Conservation (phyloP, 768 basidiomycete species). For the Lactarius psammicola region DNA sequence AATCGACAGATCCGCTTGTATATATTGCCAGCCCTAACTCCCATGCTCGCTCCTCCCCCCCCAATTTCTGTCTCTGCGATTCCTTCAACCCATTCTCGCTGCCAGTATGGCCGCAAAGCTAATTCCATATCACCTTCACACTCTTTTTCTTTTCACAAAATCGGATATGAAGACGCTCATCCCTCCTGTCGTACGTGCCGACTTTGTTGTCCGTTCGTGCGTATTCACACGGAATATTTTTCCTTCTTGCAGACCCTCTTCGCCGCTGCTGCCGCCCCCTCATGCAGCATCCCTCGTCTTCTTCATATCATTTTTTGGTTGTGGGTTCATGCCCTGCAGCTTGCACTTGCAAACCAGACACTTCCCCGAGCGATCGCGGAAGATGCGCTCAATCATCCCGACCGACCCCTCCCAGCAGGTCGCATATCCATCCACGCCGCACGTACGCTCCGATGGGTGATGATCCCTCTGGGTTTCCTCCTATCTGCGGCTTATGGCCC, state of each 20-base stretch:
- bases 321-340: conserved; percentile 37
- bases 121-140: conserved; percentile 16
- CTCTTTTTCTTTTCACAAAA: conserved; percentile 33
- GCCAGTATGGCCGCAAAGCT: conserved; percentile 3
- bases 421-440: conserved; percentile 32
- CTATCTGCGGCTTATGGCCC: conserved; percentile 31
- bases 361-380: conserved; percentile 30
- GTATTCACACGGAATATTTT: neutral
- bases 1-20: conserved; percentile 2
- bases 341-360: conserved; percentile 37
- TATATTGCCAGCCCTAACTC: neutral
- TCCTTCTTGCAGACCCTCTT: conserved; percentile 20
- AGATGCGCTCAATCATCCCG: conserved; percentile 36
- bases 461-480: conserved; percentile 31
- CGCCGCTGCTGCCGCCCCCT: conserved; percentile 26
- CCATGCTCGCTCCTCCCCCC: neutral
- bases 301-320: conserved; percentile 32
- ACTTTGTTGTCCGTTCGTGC: neutral
- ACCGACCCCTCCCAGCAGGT: conserved; percentile 37
- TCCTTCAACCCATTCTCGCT: neutral
- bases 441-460: conserved; percentile 33
- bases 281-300: conserved; percentile 17
- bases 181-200: conserved; percentile 30
- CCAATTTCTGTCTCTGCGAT: neutral
- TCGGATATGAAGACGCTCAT: conserved; percentile 32